Base-by-base conservation (phyloP, 1,284 basidiomycete genomes). In the Kwoniella shivajii region DNA sequence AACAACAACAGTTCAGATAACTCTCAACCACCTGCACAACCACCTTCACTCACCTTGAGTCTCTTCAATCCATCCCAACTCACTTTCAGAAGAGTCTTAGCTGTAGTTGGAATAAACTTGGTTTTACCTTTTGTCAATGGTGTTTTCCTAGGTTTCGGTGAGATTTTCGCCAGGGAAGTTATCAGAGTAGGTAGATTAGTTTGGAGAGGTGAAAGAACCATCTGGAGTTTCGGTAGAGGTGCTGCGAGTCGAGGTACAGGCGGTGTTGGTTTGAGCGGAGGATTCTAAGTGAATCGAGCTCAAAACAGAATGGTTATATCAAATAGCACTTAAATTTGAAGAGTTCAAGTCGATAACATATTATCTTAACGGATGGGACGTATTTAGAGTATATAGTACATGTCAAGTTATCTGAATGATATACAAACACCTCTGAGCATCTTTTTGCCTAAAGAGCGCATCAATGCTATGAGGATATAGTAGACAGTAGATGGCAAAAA, bases 81-180 rank as follows among this genome's bases (percentile, higher is more conserved):
- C 69, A 87, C 91, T 66, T 66, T 87, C 29, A 83, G 84, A 42
- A 88, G 91, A 9, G 78, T 96, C 56, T 72, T 89, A 41, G 89
- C 92, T 4, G 87, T 89, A 7, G 75, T 98, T 56, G 89, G 89
- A 36, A 93, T 98, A 79, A 98, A 99, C 76, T 78, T 99, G 57
- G 78, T 93, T 2, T 81, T 98, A 39, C 95, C 95, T 0, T 99
- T 99, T 74, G 84, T 98, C 45, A 98, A 98, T 72, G 95, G 95
- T 27, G 89, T 98, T 67, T 96, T 98, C 92, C 85, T 98, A 45
- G 95, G 95, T 10, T 94, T 98, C 71, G 95, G 95, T 24, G 95
- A 99, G 79, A 92, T 99, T 56, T 94, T 97, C 71, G 95, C 94
- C 18, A 87, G 92, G 75, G 88, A 92, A 60, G 83, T 92, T 14